phyloP scores from a whole-genome alignment of 768 basidiomycete genomes.

The Favolaschia claudopus region DNA sequence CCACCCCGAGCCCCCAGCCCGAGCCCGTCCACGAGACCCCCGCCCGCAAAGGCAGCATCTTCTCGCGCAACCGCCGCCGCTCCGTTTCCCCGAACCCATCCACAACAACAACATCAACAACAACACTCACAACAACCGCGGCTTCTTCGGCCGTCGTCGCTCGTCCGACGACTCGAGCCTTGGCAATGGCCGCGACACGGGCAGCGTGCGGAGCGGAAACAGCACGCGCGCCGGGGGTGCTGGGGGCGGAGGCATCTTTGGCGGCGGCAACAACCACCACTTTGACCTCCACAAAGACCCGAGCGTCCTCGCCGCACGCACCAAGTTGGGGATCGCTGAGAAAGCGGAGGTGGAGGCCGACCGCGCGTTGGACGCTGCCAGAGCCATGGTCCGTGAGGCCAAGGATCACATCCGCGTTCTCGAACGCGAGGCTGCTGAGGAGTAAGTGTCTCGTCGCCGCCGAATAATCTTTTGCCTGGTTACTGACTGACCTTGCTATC shows the following conservation, averaged over 20 bases:
- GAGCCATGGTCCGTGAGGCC: constrained; percentile 43
- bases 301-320: constrained; percentile 43
- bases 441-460: constrained; percentile 45
- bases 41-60: constrained; percentile 31
- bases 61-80: constrained; percentile 27
- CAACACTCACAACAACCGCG: constrained; percentile 16
- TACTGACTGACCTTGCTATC: not conserved
- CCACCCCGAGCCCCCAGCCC: constrained; percentile 20
- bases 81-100: constrained; percentile 19
- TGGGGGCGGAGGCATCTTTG: constrained; percentile 22
- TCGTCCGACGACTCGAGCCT: constrained; percentile 26
- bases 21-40: constrained; percentile 16
- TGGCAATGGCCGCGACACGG: not conserved
- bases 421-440: constrained; percentile 47
- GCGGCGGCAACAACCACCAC: constrained; percentile 11
- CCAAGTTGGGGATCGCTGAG: constrained; percentile 48
- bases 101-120: not conserved
- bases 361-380: constrained; percentile 40
- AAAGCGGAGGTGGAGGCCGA: constrained; percentile 45
- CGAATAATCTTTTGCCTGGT: not conserved
- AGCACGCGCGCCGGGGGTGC: constrained; percentile 13
- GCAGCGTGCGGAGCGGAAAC: constrained; percentile 17
- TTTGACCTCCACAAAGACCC: constrained; percentile 40
- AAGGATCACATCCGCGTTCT: constrained; percentile 46
- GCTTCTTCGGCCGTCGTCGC: constrained; percentile 29